Conservation (phyloP, 2,329 filamentous ascomycete species). For the Fusarium tupiense region DNA sequence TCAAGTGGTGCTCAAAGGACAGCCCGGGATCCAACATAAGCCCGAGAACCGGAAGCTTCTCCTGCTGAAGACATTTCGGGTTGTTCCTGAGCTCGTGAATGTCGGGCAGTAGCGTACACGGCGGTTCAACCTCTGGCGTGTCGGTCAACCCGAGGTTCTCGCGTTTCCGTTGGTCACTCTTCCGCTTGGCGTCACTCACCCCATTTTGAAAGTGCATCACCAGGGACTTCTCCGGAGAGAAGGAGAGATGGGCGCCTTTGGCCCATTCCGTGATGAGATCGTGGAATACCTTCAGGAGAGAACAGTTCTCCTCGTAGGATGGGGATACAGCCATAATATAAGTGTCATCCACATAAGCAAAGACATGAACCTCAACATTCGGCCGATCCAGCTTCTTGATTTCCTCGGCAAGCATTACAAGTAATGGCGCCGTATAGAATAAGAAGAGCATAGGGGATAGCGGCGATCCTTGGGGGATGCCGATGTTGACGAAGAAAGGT, state of each 20-base stretch:
- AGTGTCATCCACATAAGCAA: conserved; percentile 7
- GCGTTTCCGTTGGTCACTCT: not conserved
- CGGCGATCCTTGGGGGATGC: conserved; percentile 15
- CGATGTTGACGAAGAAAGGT: not conserved
- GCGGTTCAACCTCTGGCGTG: not conserved
- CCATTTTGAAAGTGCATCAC: conserved; percentile 1
- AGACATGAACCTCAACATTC: not conserved
- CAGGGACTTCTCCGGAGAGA: conserved; percentile 1
- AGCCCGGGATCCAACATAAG: not conserved
- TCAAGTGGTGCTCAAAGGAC: not conserved
- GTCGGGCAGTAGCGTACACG: not conserved
- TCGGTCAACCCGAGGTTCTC: not conserved
- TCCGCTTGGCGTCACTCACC: not conserved
- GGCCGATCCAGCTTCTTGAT: not conserved
- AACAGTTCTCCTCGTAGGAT: conserved; percentile 1
- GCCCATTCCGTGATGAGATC: not conserved
- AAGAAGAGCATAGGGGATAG: conserved; percentile 14
- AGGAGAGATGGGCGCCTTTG: not conserved
- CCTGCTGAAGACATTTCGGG: not conserved
- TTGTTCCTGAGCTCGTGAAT: not conserved
- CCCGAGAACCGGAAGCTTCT: not conserved
- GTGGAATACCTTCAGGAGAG: not conserved
- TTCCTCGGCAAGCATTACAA: not conserved
- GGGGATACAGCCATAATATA: conserved; percentile 1
- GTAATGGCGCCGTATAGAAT: conserved; percentile 4